Evolutionary conservation across 192 early-diverging fungal genomes (phyloP).

Genomic region (Backusella tuberculispora): DNA sequence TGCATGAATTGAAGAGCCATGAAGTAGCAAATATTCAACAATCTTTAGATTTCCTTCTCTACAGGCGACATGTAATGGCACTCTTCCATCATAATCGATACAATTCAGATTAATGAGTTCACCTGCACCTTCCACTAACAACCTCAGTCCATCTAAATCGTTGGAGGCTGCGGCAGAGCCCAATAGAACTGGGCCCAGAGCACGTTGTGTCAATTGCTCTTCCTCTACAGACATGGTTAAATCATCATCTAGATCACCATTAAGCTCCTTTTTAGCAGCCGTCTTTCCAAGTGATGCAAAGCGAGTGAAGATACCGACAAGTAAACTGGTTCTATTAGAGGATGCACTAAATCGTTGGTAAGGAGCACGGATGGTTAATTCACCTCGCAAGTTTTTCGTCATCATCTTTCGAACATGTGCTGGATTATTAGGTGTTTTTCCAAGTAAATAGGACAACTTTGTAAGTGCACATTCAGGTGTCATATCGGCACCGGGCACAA

Average conservation of each 20-base stretch:
- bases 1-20: slow-evolving; percentile 90
- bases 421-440: slow-evolving; percentile 49
- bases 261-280: slow-evolving; percentile 19
- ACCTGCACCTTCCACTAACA: slow-evolving; percentile 63
- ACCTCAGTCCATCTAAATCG: slow-evolving; percentile 78
- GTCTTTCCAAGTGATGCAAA: slow-evolving; percentile 32
- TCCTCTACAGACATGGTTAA: slow-evolving; percentile 46
- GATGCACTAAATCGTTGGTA: slow-evolving; percentile 70
- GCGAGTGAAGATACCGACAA: slow-evolving; percentile 54
- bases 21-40: slow-evolving; percentile 74
- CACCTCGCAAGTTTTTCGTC: slow-evolving; percentile 87
- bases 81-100: slow-evolving; percentile 81
- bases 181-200: slow-evolving; percentile 81
- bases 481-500: slow-evolving; percentile 93
- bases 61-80: slow-evolving; percentile 88
- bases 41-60: slow-evolving; percentile 72
- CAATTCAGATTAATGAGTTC: slow-evolving; percentile 65
- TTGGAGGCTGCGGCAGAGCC: slow-evolving; percentile 86
- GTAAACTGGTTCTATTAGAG: slow-evolving; percentile 55
- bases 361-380: slow-evolving; percentile 76
- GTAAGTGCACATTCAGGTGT: slow-evolving; percentile 95
- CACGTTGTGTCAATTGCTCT: slow-evolving; percentile 70
- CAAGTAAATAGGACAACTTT: slow-evolving; percentile 92
- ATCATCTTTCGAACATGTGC: slow-evolving; percentile 77
- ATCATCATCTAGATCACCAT: neutral